Base-by-base conservation (phyloP, 805 yeast genomes). In the Schizosaccharomyces lindneri region DNA sequence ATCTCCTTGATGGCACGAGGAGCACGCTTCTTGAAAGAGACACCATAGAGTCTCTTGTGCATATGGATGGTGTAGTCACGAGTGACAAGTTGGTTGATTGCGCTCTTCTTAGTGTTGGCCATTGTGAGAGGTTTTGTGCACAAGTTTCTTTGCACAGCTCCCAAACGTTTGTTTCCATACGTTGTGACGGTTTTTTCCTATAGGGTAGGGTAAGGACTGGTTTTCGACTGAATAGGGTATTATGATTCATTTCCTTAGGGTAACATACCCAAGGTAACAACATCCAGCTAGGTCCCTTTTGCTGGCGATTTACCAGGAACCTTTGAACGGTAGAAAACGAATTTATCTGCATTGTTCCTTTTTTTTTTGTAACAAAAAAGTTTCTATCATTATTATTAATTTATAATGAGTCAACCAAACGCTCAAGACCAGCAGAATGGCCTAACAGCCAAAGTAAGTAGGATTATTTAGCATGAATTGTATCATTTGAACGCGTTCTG, bases 1-100 rank as follows among this genome's bases (percentile, higher is more conserved):
- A 93, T 89, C 79, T 88, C 98, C 86, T 87, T 93, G 80, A 90
- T 93, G 73, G 99, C 98, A 76, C 81, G 87, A 80, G 99, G 99
- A 74, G 99, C 99, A 82, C 97, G 88, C 85, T 85, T 86, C 84
- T 93, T 93, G 95, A 90, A 93, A 79, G 87, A 85, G 72, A 84
- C 89, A 82, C 97, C 97, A 80, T 87, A 95, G 76, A 88, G 41
- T 41, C 55, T 29, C 61, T 59, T 59, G 61, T 59, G 61, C 55
- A 59, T 24, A 85, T 93, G 90, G 79, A 93, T 89, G 84, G 98
- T 93, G 87, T 93, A 93, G 81, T 93, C 99, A 80, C 99, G 95
- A 78, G 98, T 86, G 79, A 93, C 97, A 79, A 88, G 96, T 89
- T 93, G 97, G 81, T 86, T 85, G 77, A 88, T 81, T 79, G 90